Base-by-base conservation (phyloP, 2,329 filamentous ascomycete species). In the Diaporthe sp. region DNA sequence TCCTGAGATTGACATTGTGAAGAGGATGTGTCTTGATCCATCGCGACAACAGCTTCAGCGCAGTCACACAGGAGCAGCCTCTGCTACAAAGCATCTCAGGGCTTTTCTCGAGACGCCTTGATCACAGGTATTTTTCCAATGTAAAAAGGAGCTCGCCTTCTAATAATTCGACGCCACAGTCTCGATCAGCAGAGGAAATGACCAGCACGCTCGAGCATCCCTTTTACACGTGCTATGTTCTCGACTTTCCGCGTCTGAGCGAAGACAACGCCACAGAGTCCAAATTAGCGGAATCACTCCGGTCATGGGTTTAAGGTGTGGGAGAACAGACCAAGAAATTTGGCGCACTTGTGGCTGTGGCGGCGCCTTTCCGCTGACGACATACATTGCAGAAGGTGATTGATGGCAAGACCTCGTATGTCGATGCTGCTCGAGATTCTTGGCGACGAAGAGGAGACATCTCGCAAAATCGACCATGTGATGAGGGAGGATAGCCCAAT, bases 331-430 rank as follows among this genome's bases (percentile, higher is more conserved):
- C 25, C 34, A 34, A 42, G 25, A 46, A 46, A 9, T 55, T 39
- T 55, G 65, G 49, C 31, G 34, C 65, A 22, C 49, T 55, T 42
- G n/a, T 28, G 34, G 49, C 65, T 55, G 46, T 70, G 31, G 34
- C 65, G 65, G 49, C 49, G 49, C 49, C 46, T 28, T 70, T 42
- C n/a, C 49, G 49, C 65, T 51, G 49, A 70, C 49, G 65, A 37
- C 46, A 70, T 61, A 17, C n/a, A 25, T 70, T 8, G n/a, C 31
- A 39, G 34, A 49, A 25, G 28, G 28, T 53, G n/a, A 39, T 34
- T 51, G 65, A 39, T 15, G 46, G 46, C 25, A 17, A 57, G 44
- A 4, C 65, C 65, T 39, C 46, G 42, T 25, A 39, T 42, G 46
- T 25, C n/a, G 13, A 25, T 25, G 31, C 15, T 68, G 65, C 46